Conservation (phyloP, 129 eudicot genomes). For the Rutidosis leptorrhynchoides region DNA sequence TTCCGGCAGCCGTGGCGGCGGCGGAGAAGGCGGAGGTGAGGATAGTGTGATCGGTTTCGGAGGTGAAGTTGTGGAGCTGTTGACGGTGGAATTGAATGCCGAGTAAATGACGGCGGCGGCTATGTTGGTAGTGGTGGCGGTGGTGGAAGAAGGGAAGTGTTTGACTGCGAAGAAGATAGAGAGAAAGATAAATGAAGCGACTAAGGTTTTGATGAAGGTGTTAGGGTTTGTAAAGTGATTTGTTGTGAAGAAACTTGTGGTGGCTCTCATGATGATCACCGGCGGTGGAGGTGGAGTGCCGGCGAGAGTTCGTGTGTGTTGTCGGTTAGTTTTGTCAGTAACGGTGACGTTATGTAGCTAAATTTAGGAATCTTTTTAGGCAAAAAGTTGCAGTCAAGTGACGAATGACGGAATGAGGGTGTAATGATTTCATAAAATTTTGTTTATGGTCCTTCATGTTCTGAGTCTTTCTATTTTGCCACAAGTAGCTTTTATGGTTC, state of each 20-base stretch:
- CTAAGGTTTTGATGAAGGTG: constrained; percentile 43
- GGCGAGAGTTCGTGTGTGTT: constrained; percentile 16
- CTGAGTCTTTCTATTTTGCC: neutral
- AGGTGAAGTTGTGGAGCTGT: constrained; percentile 31
- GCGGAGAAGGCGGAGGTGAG: constrained; percentile 36
- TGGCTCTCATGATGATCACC: constrained; percentile 44
- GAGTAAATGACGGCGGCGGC: constrained; percentile 17
- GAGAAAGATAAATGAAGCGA: constrained; percentile 48
- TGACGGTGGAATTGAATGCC: constrained; percentile 5
- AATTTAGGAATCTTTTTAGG: constrained; percentile 5
- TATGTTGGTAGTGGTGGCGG: constrained; percentile 31
- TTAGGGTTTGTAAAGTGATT: constrained; percentile 30
- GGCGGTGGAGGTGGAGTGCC: constrained; percentile 20
- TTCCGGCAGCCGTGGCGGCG: constrained; percentile 31
- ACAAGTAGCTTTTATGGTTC: neutral
- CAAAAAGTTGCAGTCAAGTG: neutral
- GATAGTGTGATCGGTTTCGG: constrained; percentile 16
- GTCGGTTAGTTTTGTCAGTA: constrained; percentile 12
- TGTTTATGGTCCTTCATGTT: constrained; percentile 4
- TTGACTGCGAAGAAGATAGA: constrained; percentile 53
- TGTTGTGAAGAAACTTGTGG: constrained; percentile 25
- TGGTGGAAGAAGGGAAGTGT: constrained; percentile 41
- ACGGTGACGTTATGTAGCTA: constrained; percentile 3
- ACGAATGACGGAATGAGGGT: constrained; percentile 20
- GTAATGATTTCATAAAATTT: constrained; percentile 4